Conservation (phyloP, 192 early-diverging fungal genomes). For the Haplosporangium gracile region DNA sequence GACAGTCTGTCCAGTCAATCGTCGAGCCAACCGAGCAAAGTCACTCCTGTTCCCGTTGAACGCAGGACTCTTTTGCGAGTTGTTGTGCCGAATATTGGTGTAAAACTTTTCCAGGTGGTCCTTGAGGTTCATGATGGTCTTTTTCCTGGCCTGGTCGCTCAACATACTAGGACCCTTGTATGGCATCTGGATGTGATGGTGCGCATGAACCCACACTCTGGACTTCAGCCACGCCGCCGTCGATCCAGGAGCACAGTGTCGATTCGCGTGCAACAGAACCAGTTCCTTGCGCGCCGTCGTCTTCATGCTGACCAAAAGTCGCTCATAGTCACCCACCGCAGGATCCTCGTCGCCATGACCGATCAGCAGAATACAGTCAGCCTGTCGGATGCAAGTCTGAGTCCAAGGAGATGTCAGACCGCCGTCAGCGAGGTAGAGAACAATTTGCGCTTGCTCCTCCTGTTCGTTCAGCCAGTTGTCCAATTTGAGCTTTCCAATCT, state of each 20-base stretch:
- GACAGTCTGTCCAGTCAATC: conserved; percentile 92
- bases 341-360: conserved; percentile 93
- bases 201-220: conserved; percentile 91
- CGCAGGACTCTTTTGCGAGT: conserved; percentile 52
- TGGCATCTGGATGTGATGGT: conserved; percentile 95
- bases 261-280: conserved; percentile 88
- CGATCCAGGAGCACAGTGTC: conserved; percentile 81
- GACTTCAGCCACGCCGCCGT: conserved; percentile 93
- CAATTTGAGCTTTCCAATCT: conserved; percentile 94
- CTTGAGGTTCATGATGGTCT: conserved; percentile 72
- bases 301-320: conserved; percentile 92
- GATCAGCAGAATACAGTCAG: conserved; percentile 96
- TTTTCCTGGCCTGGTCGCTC: conserved; percentile 60
- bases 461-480: conserved; percentile 94
- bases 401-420: conserved; percentile 94
- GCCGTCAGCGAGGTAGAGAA: conserved; percentile 97
- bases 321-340: conserved; percentile 92
- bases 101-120: conserved; percentile 79
- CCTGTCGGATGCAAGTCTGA: conserved; percentile 94
- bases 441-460: conserved; percentile 88
- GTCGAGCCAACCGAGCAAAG: conserved; percentile 85
- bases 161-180: conserved; percentile 57
- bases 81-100: conserved; percentile 58
- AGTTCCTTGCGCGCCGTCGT: conserved; percentile 98
- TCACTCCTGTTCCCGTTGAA: conserved; percentile 60